Base-by-base conservation (phyloP, 768 basidiomycete species). In the Naematelia aurantialba region DNA sequence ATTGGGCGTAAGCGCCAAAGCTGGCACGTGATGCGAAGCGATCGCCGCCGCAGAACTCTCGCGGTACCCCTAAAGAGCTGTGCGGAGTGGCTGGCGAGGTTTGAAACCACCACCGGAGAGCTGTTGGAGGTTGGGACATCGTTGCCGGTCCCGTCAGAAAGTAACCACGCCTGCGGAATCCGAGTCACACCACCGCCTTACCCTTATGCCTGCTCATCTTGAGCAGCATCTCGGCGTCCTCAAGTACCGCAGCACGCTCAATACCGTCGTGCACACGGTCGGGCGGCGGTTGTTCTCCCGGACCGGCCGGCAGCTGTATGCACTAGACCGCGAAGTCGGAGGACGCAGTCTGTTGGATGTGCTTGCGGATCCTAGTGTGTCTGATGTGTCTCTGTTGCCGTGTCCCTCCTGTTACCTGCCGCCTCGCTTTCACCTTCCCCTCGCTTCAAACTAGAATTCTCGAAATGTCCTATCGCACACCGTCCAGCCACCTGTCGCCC, bases 311-410 rank as follows among this genome's bases (percentile, higher is more conserved):
- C 75, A 76, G 52, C 47, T 76, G 30, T 76, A 73, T 55, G 61
- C 61, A n/a, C 54, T 63, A 19, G 75, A 76, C 51, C 59, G 59
- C 31, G 72, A 72, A 31, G 59, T 62, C 44, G 62, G 60, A 22
- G 69, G 66, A 17, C 57, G 69, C 49, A 63, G 65, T 47, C 51
- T 74, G n/a, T 39, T 76, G 52, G 70, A 73, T 30, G 52, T 69
- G 27, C 70, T 76, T 66, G 65, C 73, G 19, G 75, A 76, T 62
- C 66, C 73, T 30, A 52, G 71, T 70, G 34, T 30, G 69, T 61
- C 12, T n/a, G n/a, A n/a, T n/a, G n/a, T n/a, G n/a, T n/a, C n/a
- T n/a, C n/a, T n/a, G n/a, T n/a, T n/a, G n/a, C n/a, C n/a, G n/a
- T n/a, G n/a, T n/a, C n/a, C n/a, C n/a, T n/a, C n/a, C n/a, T n/a